A percentile compares a stretch with the other conserved stretches of the same genome.
These are phyloP conservation scores for Luzula sylvatica DNA, from an alignment of 176 grass and related monocot species.

Conservation along the genomic window DNA sequence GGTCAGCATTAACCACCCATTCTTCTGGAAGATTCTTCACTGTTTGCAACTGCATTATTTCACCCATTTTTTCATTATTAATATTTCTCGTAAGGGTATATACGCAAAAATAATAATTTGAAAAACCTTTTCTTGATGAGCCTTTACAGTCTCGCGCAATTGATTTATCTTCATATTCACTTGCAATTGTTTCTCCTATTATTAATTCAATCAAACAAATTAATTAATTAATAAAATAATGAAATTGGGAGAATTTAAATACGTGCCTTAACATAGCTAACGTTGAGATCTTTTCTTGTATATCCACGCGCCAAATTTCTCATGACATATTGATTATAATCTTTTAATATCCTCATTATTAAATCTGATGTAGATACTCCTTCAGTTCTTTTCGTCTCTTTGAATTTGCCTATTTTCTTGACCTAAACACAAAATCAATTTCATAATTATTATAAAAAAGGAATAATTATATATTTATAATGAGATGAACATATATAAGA, in stretches of 20 bases:
- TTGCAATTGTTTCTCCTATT: conserved; percentile 87
- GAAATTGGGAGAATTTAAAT: not conserved
- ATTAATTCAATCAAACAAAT: not conserved
- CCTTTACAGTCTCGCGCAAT: conserved; percentile 81
- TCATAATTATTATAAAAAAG: conserved; percentile 1
- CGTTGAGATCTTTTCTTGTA: conserved; percentile 83
- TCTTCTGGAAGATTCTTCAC: conserved; percentile 71
- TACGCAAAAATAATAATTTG: not conserved
- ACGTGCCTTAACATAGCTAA: conserved; percentile 96
- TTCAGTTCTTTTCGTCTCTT: conserved; percentile 83
- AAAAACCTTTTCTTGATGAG: conserved; percentile 85
- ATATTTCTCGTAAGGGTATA: too few relatives aligned
- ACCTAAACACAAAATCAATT: conserved; percentile 32
- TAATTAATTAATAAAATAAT: too few relatives aligned
- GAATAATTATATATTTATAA: not conserved
- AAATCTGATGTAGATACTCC: conserved; percentile 94
- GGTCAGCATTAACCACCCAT: conserved; percentile 84
- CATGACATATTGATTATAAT: conserved; percentile 98
- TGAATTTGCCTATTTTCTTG: conserved; percentile 94
- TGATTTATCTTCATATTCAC: conserved; percentile 97
- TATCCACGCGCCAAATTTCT: conserved; percentile 91
- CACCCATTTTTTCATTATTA: too few relatives aligned
- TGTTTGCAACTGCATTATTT: conserved; percentile 59
- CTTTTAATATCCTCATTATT: conserved; percentile 98
- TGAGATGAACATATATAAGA: too few relatives aligned